Evolutionary conservation across 306 rosid species (phyloP), one percentile per base, ranked within the genome.

Genomic region (Echinosophora koreensis): DNA sequence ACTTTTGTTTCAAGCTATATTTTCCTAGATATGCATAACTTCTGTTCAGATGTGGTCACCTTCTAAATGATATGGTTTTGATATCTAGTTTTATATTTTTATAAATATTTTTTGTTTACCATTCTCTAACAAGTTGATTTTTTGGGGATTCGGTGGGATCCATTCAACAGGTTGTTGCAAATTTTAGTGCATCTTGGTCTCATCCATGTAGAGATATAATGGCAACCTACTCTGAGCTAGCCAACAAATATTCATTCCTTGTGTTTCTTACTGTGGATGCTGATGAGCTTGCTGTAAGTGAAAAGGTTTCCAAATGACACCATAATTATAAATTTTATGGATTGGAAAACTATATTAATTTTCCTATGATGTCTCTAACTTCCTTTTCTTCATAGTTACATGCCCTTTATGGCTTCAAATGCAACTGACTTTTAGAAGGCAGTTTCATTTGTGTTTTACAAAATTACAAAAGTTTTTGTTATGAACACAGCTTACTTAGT

Each of bases 121-220:
- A 5, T 34, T 35, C 16, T 51, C 35, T 69, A 4, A 69, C 11
- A 51, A 32, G 0, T 50, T 69, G 3, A 14, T 4, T 18, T 41
- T 42, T 39, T 35, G 27, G 67, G 22, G n/a, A 37, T 11, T 16
- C 13, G 57, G 22, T 49, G 49, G n/a, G 49, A 39, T 47, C 52
- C 52, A n/a, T 14, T 50, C 55, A 50, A 77, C 82, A 90, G 95
- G 88, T 90, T 60, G 55, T 90, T 60, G 95, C 89, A 34, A 90
- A 88, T 84, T 90, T 90, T 87, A 88, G 85, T 58, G 89, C 94
- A 28, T 82, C 86, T 32, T 88, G 94, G 94, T 90, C 90, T 60
- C 84, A 86, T 81, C 92, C 94, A 35, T 90, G 94, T 71, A 88
- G 71, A 78, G 65, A 81, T 76, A 64, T 88, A 68, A 83, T 86